Base-by-base conservation (phyloP, 257 asterid genomes). In the Marsdenia floribunda region DNA sequence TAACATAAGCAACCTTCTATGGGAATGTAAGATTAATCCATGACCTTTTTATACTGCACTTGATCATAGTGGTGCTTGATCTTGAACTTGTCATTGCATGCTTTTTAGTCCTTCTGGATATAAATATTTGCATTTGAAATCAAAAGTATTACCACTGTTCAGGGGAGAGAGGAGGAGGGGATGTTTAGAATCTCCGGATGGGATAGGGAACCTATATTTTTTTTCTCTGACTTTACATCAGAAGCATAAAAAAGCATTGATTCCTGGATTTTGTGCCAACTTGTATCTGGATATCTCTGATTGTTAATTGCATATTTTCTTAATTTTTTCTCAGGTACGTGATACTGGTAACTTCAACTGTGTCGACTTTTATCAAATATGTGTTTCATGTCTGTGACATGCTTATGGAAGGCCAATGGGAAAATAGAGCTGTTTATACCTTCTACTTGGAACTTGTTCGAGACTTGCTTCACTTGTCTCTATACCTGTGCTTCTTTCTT, bases 341-440 rank as follows among this genome's bases (percentile, higher is more conserved):
- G 97, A 94, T 92, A 83, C 81, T 94, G 85, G 99, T 93, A 74
- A 94, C 97, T 74, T 86, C 97, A 68, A 92, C 97, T 37, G 84
- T 94, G 58, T 81, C 99, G 42, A 92, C 92, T 14, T 88, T 90
- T 79, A 86, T 92, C 86, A 94, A 94, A 81, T 94, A 94, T 82
- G 74, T 81, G 71, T 92, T 94, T 83, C 89, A 90, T 55, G 88
- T 94, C 16, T 87, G 88, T 59, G 99, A 94, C 87, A 90, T 92
- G 99, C 84, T 88, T 75, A 92, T 94, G 99, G 99, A 94, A 67
- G 99, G 99, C 59, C 99, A 94, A 75, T 94, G 99, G 99, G 99
- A 94, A 82, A 88, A 76, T 75, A 94, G 90, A 86, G 92, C 97
- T 86, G 99, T 94, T 80, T 94, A 84, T 85, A 94, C 97, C 80